Conservation (phyloP, 176 grass and related monocot species). For the Lolium multiflorum region DNA sequence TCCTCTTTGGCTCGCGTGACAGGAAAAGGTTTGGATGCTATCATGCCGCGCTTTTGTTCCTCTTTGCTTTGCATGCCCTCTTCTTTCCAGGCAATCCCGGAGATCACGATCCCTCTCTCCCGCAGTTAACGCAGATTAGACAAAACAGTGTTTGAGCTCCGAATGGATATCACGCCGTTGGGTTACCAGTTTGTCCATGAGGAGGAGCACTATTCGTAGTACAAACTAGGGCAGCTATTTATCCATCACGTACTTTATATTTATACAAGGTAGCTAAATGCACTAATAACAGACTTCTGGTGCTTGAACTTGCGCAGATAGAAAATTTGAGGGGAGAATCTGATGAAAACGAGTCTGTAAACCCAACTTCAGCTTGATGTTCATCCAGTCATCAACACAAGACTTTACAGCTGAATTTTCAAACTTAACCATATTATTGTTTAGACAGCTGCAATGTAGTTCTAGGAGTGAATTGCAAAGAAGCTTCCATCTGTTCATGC, state of each 20-base stretch:
- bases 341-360: not conserved
- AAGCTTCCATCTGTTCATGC: not conserved
- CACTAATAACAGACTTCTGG: not conserved
- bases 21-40: constrained; percentile 32
- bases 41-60: constrained; percentile 38
- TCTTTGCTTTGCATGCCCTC: constrained; percentile 1
- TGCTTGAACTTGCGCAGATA: not conserved
- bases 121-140: constrained; percentile 1
- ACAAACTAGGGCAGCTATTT: not conserved
- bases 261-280: not conserved
- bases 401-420: not conserved
- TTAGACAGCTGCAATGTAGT: not conserved
- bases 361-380: not conserved
- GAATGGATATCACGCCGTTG: not conserved
- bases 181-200: not conserved
- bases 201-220: not conserved
- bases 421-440: not conserved
- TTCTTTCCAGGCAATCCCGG: constrained; percentile 30
- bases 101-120: not conserved
- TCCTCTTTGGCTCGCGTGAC: constrained; percentile 43
- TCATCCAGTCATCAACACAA: not conserved
- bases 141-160: not conserved
- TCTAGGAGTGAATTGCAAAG: not conserved
- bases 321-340: not conserved
- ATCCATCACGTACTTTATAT: not conserved